Conservation (phyloP, 768 basidiomycete species). For the Boletus subcaerulescens region DNA sequence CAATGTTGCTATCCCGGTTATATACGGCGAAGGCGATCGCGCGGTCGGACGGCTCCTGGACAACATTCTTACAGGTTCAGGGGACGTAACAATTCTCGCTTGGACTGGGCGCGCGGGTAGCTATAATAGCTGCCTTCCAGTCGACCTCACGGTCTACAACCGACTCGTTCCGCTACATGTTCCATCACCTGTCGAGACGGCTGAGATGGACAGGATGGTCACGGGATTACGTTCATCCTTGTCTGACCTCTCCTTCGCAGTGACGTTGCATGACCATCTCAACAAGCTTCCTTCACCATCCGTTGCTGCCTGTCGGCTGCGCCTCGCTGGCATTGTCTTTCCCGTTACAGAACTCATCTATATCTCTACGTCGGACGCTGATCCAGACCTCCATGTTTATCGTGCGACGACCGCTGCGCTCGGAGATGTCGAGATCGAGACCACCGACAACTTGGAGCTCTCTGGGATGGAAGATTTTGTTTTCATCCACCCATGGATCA, state of each 20-base stretch:
- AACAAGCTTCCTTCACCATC: background rate
- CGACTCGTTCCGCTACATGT: background rate
- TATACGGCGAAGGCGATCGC: constrained; percentile 7
- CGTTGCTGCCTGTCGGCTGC: background rate
- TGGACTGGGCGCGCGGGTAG: constrained; percentile 1
- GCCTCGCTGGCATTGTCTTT: constrained; percentile 6
- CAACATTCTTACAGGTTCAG: constrained; percentile 1
- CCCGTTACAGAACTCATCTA: background rate
- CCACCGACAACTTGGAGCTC: background rate
- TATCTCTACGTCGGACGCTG: no score
- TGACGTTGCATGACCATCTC: background rate
- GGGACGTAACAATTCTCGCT: constrained; percentile 2
- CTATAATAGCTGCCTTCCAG: constrained; percentile 3
- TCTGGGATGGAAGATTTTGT: background rate
- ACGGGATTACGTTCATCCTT: background rate
- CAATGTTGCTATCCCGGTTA: background rate
- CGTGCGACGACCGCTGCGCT: background rate
- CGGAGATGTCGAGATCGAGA: constrained; percentile 3
- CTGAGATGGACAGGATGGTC: background rate
- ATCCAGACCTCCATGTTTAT: background rate
- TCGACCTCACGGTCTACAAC: constrained; percentile 1
- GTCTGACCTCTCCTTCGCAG: background rate
- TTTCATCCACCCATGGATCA: constrained; percentile 11
- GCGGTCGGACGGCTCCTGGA: constrained; percentile 10
- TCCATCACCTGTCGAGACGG: background rate